Conservation (phyloP, 345 rosid species). For the Viola odorata region DNA sequence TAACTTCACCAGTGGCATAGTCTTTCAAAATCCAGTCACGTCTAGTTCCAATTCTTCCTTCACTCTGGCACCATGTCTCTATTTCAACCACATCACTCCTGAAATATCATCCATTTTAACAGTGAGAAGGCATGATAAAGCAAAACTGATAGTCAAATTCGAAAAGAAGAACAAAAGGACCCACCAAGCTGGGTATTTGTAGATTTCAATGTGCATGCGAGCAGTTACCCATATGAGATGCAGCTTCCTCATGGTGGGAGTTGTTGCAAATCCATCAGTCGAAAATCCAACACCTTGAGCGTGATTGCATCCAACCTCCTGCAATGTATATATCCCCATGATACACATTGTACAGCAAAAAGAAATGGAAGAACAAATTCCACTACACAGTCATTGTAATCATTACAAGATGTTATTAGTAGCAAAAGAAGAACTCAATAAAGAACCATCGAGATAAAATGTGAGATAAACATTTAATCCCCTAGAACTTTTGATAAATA, state of each 20-base stretch:
- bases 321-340: neutral
- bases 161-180: constrained; percentile 7
- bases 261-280: constrained; percentile 88
- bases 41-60: constrained; percentile 93
- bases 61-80: constrained; percentile 94
- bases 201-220: constrained; percentile 93
- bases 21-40: constrained; percentile 89
- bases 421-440: neutral
- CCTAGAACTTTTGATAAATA: too few species aligned
- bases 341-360: neutral
- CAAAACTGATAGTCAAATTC: neutral
- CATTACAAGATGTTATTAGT: neutral
- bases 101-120: constrained; percentile 9
- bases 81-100: constrained; percentile 98
- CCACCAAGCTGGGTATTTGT: constrained; percentile 91
- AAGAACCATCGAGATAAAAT: neutral
- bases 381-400: neutral
- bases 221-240: constrained; percentile 99
- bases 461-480: too few species aligned
- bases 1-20: constrained; percentile 58
- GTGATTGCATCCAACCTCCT: constrained; percentile 97
- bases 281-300: constrained; percentile 88
- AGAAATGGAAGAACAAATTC: too few species aligned
- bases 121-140: neutral
- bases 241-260: constrained; percentile 77